Evolutionary conservation across 176 grass and related monocot genomes (phyloP).

Genomic region (Phragmites australis): DNA sequence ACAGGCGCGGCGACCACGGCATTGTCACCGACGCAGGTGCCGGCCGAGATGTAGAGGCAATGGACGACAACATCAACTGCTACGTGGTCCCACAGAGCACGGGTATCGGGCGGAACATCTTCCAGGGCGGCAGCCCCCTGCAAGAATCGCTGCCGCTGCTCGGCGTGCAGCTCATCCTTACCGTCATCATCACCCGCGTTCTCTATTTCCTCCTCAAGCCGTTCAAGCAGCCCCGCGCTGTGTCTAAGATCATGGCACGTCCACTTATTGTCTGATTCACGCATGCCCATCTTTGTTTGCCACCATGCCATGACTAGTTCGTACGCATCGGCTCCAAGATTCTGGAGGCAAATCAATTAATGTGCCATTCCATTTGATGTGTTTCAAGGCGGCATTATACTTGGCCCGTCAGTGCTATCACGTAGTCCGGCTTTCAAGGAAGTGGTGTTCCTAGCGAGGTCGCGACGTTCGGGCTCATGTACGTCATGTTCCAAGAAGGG

Average conservation of each 20-base stretch:
- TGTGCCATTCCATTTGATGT: background rate
- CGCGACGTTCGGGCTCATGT: conserved; percentile 71
- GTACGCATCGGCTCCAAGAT: background rate
- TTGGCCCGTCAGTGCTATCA: conserved; percentile 72
- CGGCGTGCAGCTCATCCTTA: conserved; percentile 76
- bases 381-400: conserved; percentile 75
- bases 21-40: background rate
- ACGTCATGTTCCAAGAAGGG: conserved; percentile 75
- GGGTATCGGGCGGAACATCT: conserved; percentile 46
- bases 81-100: conserved; percentile 35
- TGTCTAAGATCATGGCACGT: conserved; percentile 72
- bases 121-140: conserved; percentile 57
- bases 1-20: background rate
- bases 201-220: conserved; percentile 69
- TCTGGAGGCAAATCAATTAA: background rate
- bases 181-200: conserved; percentile 67
- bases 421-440: conserved; percentile 56
- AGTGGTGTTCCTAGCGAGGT: conserved; percentile 64
- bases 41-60: background rate
- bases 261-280: background rate
- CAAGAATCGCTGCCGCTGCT: conserved; percentile 63
- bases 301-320: background rate
- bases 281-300: background rate
- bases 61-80: conserved; percentile 46
- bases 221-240: conserved; percentile 72